phyloP scores from a whole-genome alignment of 2,329 filamentous ascomycete genomes.

The Fusarium duplospermum region DNA sequence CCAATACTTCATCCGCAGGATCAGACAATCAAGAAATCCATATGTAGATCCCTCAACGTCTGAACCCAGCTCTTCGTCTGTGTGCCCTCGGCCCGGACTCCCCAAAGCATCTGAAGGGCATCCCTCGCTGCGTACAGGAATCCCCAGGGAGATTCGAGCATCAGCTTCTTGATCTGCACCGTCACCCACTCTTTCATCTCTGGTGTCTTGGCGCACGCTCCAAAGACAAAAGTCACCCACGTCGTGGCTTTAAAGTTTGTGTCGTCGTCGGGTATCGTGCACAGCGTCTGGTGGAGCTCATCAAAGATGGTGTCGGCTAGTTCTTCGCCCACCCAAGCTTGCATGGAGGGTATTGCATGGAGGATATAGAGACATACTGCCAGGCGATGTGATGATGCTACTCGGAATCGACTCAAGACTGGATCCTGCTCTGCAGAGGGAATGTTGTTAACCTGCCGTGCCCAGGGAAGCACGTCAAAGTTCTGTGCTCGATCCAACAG shows the following conservation, averaged over 20 bases:
- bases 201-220: slow-evolving; percentile 60
- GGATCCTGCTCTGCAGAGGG: slow-evolving; percentile 49
- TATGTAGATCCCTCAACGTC: slow-evolving; percentile 54
- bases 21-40: slow-evolving; percentile 56
- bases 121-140: slow-evolving; percentile 61
- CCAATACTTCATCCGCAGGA: slow-evolving; percentile 21
- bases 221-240: slow-evolving; percentile 68
- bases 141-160: slow-evolving; percentile 59
- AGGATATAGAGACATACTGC: slow-evolving; percentile 61
- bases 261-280: slow-evolving; percentile 60
- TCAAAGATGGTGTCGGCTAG: slow-evolving; percentile 52
- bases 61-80: slow-evolving; percentile 55
- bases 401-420: slow-evolving; percentile 52
- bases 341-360: slow-evolving; percentile 51
- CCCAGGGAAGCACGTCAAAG: slow-evolving; percentile 57
- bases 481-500: slow-evolving; percentile 53
- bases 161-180: slow-evolving; percentile 55
- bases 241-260: slow-evolving; percentile 66
- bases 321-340: slow-evolving; percentile 40
- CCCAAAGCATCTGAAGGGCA: slow-evolving; percentile 59
- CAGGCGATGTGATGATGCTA: slow-evolving; percentile 57
- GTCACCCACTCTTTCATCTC: slow-evolving; percentile 61
- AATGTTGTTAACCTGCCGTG: slow-evolving; percentile 50
- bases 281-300: slow-evolving; percentile 61
- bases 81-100: slow-evolving; percentile 48